A percentile compares a stretch with the other conserved stretches of the same genome.
Evolutionary conservation across 1,284 basidiomycete species (phyloP).

Genomic region (Heterobasidion annosum): DNA sequence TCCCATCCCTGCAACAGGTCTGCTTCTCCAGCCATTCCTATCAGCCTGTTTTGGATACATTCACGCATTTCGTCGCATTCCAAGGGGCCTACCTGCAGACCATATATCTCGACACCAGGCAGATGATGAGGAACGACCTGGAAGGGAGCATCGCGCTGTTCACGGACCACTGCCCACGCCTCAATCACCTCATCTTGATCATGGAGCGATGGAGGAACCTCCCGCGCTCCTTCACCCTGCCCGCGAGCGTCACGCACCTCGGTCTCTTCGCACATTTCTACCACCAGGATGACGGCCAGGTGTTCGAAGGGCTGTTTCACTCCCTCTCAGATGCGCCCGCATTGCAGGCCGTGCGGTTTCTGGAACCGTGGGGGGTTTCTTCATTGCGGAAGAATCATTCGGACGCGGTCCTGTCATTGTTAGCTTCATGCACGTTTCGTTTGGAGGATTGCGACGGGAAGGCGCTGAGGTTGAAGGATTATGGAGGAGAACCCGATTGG

Average conservation of each 20-base stretch:
- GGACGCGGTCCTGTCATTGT: too few species aligned
- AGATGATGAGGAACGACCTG: not conserved
- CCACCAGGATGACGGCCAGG: too few species aligned
- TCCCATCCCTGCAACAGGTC: not conserved
- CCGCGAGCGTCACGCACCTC: not conserved
- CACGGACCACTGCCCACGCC: not conserved
- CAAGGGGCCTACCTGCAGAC: not conserved
- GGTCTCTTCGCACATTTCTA: not conserved
- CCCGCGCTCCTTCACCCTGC: not conserved
- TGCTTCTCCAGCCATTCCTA: not conserved
- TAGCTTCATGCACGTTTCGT: too few species aligned
- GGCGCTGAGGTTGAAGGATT: too few species aligned
- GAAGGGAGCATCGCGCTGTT: not conserved
- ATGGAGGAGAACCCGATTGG: too few species aligned
- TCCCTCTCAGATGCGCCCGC: too few species aligned
- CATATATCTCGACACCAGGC: not conserved
- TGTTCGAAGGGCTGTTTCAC: too few species aligned
- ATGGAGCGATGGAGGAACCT: not conserved
- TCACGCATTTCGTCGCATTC: not conserved
- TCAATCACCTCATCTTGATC: not conserved
- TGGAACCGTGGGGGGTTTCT: too few species aligned
- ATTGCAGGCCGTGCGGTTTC: too few species aligned
- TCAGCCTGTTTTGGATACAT: not conserved
- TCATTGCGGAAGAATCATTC: too few species aligned
- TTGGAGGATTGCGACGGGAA: too few species aligned